Evolutionary conservation across 768 basidiomycete species (phyloP), one percentile per base, ranked within the genome.

Genomic region (Serpula lacrymans): DNA sequence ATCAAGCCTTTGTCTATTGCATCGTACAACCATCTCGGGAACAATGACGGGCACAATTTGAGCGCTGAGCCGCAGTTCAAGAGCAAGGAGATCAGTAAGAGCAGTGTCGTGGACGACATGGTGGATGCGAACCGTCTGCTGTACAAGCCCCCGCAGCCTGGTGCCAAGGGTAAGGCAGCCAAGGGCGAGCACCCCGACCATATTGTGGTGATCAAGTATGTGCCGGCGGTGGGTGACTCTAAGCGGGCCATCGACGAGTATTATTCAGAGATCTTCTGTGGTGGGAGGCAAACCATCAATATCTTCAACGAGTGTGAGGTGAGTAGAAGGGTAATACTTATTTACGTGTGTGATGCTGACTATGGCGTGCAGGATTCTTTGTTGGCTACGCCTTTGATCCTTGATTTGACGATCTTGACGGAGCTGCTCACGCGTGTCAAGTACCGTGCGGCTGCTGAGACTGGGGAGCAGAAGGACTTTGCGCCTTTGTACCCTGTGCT

Each of bases 191-290:
- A 97, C 65, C 95, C 95, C 21, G 94, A 97, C 65, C 95, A 99
- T 59, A 77, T 94, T 54, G 84, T 97, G 39, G 92, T 95, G 41
- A 95, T 95, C 78, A 95, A 95, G 74, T 95, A 95, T 52, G 85
- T 97, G 2, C 92, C 91, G 16, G 89, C 93, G 18, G 93, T 95
- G 22, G 94, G 95, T 27, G 96, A 98, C 70, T 90, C 88, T 42
- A 98, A 97, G 80, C 78, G 91, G 42, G 96, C 94, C n/a, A 92
- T 98, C 73, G 96, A 98, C 67, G 94, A 97, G 72, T 98, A 97
- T 69, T 92, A 93, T 66, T 94, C 90, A 9, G 94, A 98, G 75
- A 93, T 98, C 56, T 84, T 94, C 71, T 95, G 94, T 58, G 94
- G 94, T 51, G 94, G 94, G 21, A 74, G 90, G 47, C 88, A 86